Evolutionary conservation across 2,329 filamentous ascomycete genomes (phyloP).

Genomic region (Pseudodiploospora longispora): DNA sequence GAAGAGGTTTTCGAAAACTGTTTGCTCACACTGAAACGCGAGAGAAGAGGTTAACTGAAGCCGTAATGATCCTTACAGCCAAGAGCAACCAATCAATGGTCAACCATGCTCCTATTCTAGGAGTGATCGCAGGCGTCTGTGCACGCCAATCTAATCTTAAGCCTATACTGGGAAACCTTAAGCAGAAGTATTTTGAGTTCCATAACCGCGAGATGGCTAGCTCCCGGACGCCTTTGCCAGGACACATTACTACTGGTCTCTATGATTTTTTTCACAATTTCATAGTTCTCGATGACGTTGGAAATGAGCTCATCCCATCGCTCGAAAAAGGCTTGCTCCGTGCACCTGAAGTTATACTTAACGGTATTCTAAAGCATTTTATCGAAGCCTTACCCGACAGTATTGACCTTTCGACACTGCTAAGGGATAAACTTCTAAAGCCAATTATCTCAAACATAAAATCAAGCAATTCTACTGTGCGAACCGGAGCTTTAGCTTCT

Average conservation of each 20-base stretch:
- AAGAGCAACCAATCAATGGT: slow-evolving; percentile 58
- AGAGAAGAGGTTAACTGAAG: slow-evolving; percentile 52
- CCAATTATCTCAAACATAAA: slow-evolving; percentile 85
- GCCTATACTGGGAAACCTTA: slow-evolving; percentile 52
- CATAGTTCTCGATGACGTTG: slow-evolving; percentile 63
- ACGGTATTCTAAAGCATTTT: slow-evolving; percentile 68
- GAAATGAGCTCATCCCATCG: slow-evolving; percentile 66
- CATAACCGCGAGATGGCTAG: slow-evolving; percentile 79
- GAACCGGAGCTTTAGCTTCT: slow-evolving; percentile 64
- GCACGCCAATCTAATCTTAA: slow-evolving; percentile 60
- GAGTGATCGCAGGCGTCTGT: slow-evolving; percentile 80
- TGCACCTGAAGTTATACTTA: slow-evolving; percentile 81
- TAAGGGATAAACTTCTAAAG: slow-evolving; percentile 69
- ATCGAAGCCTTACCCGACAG: slow-evolving; percentile 58
- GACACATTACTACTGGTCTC: slow-evolving; percentile 65
- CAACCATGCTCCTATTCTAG: slow-evolving; percentile 70
- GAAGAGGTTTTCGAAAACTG: slow-evolving; percentile 70
- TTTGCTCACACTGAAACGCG: slow-evolving; percentile 50
- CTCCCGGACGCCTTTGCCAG: slow-evolving; percentile 62
- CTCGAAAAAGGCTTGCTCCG: slow-evolving; percentile 84
- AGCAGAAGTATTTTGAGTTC: slow-evolving; percentile 69
- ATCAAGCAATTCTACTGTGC: slow-evolving; percentile 73
- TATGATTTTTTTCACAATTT: slow-evolving; percentile 77
- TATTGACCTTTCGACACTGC: slow-evolving; percentile 69
- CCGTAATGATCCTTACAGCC: slow-evolving; percentile 58